A percentile compares a stretch with the other conserved stretches of the same genome.
phyloP scores from a whole-genome alignment of 768 basidiomycete genomes.

The Lactifluus hygrophoroides region DNA sequence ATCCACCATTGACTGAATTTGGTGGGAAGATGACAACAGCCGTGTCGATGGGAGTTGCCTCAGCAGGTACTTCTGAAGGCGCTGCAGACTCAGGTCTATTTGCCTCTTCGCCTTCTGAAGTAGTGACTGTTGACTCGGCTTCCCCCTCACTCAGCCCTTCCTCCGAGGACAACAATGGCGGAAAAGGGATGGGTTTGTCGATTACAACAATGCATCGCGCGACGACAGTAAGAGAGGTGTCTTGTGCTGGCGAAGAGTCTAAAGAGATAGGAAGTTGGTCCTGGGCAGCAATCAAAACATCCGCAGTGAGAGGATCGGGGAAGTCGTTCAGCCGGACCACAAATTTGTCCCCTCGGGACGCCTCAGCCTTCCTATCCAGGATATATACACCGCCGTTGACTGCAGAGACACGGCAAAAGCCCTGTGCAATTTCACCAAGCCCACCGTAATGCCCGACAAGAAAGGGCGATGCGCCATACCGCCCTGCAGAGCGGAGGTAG shows the following conservation, averaged over 20 bases:
- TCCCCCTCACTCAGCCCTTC: conserved; percentile 23
- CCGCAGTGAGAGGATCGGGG: conserved; percentile 47
- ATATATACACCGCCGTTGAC: conserved; percentile 72
- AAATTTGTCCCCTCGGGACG: conserved; percentile 25
- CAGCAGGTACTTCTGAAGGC: background rate
- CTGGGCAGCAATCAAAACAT: conserved; percentile 45
- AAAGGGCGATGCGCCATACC: conserved; percentile 84
- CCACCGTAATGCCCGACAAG: conserved; percentile 95
- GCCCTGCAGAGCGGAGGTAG: conserved; percentile 71
- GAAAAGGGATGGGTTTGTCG: conserved; percentile 31
- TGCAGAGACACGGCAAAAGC: conserved; percentile 81
- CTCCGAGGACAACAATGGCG: conserved; percentile 26
- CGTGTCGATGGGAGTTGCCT: conserved; percentile 41
- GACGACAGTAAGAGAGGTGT: conserved; percentile 19
- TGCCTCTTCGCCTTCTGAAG: background rate
- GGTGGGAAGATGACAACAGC: conserved; percentile 72
- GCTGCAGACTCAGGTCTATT: background rate
- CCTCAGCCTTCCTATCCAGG: conserved; percentile 43
- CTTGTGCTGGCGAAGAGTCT: background rate
- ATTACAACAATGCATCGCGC: conserved; percentile 48
- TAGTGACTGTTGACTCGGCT: conserved; percentile 10
- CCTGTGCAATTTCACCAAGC: conserved; percentile 85
- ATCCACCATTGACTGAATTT: conserved; percentile 39
- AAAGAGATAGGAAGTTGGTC: conserved; percentile 22
- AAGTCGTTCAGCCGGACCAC: conserved; percentile 49